phyloP scores from a whole-genome alignment of 345 rosid species.

The Rhizophora apiculata region DNA sequence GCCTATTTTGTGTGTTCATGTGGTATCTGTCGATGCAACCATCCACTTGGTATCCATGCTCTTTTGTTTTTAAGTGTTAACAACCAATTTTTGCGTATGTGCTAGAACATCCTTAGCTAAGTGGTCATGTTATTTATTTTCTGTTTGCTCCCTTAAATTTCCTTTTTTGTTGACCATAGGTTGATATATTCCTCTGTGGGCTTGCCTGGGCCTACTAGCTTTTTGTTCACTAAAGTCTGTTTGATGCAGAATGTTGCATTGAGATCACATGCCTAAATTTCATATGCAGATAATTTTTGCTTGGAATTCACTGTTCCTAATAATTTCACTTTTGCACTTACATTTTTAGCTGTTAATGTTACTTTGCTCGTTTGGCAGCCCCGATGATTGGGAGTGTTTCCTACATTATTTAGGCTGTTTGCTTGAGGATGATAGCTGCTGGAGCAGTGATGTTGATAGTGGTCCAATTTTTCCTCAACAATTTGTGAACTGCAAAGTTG shows the following conservation, averaged over 20 bases:
- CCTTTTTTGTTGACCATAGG: not conserved
- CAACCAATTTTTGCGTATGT: too few relatives aligned
- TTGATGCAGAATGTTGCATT: not conserved
- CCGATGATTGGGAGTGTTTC: conserved; percentile 98
- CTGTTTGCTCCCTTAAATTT: not conserved
- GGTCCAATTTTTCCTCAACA: conserved; percentile 47
- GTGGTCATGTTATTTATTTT: too few relatives aligned
- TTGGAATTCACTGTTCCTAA: not conserved
- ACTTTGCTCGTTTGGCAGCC: conserved; percentile 56
- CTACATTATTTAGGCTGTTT: conserved; percentile 86
- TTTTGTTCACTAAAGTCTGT: not conserved
- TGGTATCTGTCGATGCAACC: too few relatives aligned
- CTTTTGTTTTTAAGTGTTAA: too few relatives aligned
- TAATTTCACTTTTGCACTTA: not conserved
- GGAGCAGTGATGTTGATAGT: conserved; percentile 37
- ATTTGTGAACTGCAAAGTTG: conserved; percentile 49
- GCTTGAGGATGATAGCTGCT: conserved; percentile 78
- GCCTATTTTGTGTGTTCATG: too few relatives aligned
- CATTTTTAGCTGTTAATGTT: conserved; percentile 29
- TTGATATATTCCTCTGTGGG: not conserved
- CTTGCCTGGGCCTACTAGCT: not conserved
- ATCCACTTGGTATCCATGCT: too few relatives aligned
- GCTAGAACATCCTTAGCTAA: too few relatives aligned
- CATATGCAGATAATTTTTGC: not conserved
- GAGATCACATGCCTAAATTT: not conserved